Evolutionary conservation across 1,139 yeast genomes (phyloP), one percentile per base, ranked within the genome.

Genomic region (Geotrichum restrictum): DNA sequence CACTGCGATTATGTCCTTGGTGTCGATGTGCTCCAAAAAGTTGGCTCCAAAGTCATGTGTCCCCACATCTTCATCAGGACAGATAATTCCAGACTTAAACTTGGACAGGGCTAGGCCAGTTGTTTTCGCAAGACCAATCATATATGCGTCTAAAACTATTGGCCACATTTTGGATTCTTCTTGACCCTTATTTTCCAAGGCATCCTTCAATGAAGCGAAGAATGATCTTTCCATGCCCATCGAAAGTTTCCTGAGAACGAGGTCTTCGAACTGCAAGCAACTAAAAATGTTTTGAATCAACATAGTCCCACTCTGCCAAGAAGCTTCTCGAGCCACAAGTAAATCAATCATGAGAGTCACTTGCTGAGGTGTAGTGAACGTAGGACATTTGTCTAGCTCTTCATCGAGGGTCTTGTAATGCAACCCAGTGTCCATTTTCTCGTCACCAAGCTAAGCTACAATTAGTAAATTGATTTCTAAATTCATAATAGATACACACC

Each of bases 351-450:
- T 47, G 40, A 55, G 59, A 3, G 56, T 34, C 3, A 61, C 61
- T 32, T 63, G 62, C 13, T 55, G 49, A 1, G 64, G 59, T 1
- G 60, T 33, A n/a, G 58, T 58, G 18, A 66, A 52, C 21, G 37
- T 51, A 5, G 69, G 67, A 13, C 59, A 54, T 10, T 46, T 46
- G 5, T 37, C 58, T 36, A 69, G 52, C 36, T 67, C 67, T 8
- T 58, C 58, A 3, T 54, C 58, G 45, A 70, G 55, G 1, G 64
- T 52, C 50, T 56, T 51, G 57, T 61, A 70, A 18, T 60, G 56
- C 47, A 67, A 42, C n/a, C 75, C 75, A 3, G 74, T 69, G 56
- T 72, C 75, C 72, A 72, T 69, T 47, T 66, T 63, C 16, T 59
- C 62, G 55, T 67, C 64, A 32, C 73, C 72, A 43, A 72, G 65